A percentile compares a stretch with the other conserved stretches of the same genome.
Conservation (phyloP, 2,329 filamentous ascomycete genomes). For the Microdochium trichocladiopsis region DNA sequence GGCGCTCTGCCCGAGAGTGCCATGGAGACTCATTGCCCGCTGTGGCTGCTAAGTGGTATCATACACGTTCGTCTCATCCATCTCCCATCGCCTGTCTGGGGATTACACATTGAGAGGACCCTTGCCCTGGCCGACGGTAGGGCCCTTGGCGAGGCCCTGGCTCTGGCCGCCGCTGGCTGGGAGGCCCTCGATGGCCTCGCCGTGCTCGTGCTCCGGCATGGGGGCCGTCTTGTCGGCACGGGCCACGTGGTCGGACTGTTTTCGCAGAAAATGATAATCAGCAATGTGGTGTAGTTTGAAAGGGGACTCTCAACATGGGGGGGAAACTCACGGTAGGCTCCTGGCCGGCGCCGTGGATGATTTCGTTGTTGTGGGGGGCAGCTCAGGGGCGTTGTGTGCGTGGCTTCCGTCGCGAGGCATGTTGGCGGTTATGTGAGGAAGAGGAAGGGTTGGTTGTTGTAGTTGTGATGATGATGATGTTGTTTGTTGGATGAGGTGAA, state of each 20-base stretch:
- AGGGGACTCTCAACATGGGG: background rate
- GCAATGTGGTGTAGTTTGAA: background rate
- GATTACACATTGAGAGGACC: background rate
- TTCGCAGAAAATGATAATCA: background rate
- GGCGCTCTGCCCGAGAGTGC: background rate
- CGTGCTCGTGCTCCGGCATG: slow-evolving; percentile 38
- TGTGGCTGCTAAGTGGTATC: no score
- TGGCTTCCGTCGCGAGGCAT: slow-evolving; percentile 1
- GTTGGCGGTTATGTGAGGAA: background rate
- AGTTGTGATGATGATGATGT: background rate
- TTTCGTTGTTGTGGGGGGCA: background rate
- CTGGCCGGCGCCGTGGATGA: background rate
- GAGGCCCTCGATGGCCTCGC: slow-evolving; percentile 28
- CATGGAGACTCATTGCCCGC: no score
- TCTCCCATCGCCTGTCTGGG: background rate
- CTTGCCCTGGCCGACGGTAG: slow-evolving; percentile 32
- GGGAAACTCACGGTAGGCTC: background rate
- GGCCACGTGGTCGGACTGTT: slow-evolving; percentile 26
- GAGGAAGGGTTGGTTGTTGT: background rate
- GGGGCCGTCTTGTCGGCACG: slow-evolving; percentile 43
- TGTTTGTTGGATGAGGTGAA: background rate
- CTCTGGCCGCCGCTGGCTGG: slow-evolving; percentile 36
- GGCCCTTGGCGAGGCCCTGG: slow-evolving; percentile 31
- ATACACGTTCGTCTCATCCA: no score
- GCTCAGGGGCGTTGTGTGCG: background rate